Conservation (phyloP, 805 yeast genomes). For the Candida awuae region DNA sequence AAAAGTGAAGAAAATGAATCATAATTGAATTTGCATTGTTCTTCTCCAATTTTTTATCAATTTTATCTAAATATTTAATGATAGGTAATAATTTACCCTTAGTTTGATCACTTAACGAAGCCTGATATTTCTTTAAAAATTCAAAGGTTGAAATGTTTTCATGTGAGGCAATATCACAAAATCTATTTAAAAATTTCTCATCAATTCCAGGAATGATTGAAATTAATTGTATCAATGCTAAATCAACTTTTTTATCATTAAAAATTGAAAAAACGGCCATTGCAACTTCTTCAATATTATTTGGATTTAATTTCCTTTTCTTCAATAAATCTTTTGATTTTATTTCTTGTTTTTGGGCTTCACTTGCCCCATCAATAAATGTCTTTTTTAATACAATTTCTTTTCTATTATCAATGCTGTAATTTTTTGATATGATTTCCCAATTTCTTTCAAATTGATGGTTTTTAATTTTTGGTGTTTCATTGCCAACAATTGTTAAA, state of each 20-base stretch:
- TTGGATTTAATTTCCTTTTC: background rate
- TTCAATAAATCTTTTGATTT: background rate
- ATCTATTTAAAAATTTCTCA: background rate
- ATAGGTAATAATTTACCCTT: conserved; percentile 2
- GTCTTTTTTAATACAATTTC: background rate
- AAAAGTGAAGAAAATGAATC: conserved; percentile 6
- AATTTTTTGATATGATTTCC: background rate
- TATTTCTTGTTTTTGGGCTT: background rate
- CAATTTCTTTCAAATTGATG: conserved; percentile 3
- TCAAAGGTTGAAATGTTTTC: conserved; percentile 1
- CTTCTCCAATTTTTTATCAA: conserved; percentile 1
- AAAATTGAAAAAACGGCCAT: background rate
- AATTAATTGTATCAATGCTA: conserved; percentile 3
- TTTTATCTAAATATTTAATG: conserved; percentile 1
- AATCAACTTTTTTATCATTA: background rate
- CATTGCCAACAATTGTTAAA: background rate
- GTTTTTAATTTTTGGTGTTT: background rate
- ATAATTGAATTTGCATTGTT: conserved; percentile 6
- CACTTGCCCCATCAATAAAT: no score
- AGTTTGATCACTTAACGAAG: conserved; percentile 3
- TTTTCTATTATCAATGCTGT: background rate
- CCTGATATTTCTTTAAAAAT: conserved; percentile 6
- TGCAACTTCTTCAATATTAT: conserved; percentile 1
- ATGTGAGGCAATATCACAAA: background rate
- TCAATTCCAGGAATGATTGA: conserved; percentile 6